A percentile compares a stretch with the other conserved stretches of the same genome.
Evolutionary conservation across 2,329 filamentous ascomycete species (phyloP).

Genomic region (Talaromyces pinophilus): DNA sequence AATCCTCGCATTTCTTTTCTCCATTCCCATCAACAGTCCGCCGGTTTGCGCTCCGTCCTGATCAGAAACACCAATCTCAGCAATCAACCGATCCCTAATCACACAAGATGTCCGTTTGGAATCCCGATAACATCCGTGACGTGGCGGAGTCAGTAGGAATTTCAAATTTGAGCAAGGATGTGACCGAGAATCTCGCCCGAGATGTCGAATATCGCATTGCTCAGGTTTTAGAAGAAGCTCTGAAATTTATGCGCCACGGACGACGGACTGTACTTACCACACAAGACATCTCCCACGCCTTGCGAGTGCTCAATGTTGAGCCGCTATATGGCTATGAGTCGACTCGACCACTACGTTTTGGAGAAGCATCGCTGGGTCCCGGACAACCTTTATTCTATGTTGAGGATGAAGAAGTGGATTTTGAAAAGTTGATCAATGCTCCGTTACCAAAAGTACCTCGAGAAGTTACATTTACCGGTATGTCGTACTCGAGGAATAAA

Average conservation of each 20-base stretch:
- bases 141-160: slow-evolving; percentile 96
- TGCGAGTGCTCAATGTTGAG: slow-evolving; percentile 86
- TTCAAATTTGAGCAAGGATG: slow-evolving; percentile 75
- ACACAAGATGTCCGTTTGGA: slow-evolving; percentile 72
- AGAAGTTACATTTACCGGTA: slow-evolving; percentile 89
- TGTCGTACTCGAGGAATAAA: neutral
- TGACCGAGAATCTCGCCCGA: slow-evolving; percentile 81
- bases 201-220: slow-evolving; percentile 95
- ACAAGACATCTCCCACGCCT: slow-evolving; percentile 82
- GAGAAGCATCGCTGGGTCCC: slow-evolving; percentile 88
- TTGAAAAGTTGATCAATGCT: slow-evolving; percentile 97
- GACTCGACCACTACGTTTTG: slow-evolving; percentile 82
- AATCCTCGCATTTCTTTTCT: neutral
- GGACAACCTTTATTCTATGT: slow-evolving; percentile 96
- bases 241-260: slow-evolving; percentile 93
- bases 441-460: slow-evolving; percentile 91
- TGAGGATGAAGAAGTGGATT: slow-evolving; percentile 97
- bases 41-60: neutral
- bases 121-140: slow-evolving; percentile 91
- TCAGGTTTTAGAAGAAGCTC: slow-evolving; percentile 87
- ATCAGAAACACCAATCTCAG: neutral
- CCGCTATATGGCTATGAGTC: slow-evolving; percentile 96
- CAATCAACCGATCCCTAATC: neutral
- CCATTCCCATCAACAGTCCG: neutral
- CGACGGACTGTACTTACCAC: slow-evolving; percentile 85